Base-by-base conservation (phyloP, 805 yeast genomes). In the Metschnikowia rubicola region DNA sequence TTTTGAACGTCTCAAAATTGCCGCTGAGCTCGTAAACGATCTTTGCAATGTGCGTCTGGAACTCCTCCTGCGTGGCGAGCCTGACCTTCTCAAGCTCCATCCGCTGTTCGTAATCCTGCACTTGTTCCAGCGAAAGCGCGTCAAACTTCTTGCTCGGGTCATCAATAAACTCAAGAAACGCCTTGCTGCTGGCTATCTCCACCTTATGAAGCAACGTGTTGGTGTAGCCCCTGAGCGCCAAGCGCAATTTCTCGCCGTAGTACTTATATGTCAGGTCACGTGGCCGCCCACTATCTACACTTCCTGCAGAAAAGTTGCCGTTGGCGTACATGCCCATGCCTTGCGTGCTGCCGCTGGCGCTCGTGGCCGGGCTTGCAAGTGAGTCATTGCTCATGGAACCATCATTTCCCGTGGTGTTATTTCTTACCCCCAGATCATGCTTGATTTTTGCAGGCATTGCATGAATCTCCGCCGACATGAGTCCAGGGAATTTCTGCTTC, bases 201-300 rank as follows among this genome's bases (percentile, higher is more conserved):
- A 79, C 73, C 37, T 79, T 77, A 31, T 75, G 68, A 9, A 78
- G 58, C 13, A 91, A 64, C 1, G 74, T 63, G 29, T 75, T 70
- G 40, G 92, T 59, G 58, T 87, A 92, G 0, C 89, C 87, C 39
- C 97, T 73, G 38, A 92, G 71, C 0, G 95, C 79, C 9, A 89
- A 73, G 37, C 98, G 71, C 55, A 88, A 77, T 53, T 81, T 83
- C 62, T 92, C 98, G 29, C 95, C 75, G 2, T 82, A 78, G 30
- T 87, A 70, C 33, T 60, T 48, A 26, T 37, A 12, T 21, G 47
- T 29, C 29, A 10, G 30, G n/a, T 28, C 39, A 26, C 34, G 41
- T 13, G 31, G 19, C 3, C 29, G 39, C 19, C 30, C 37, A 4
- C 17, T 29, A 13, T 30, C 28, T 4, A 13, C 12, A 13, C 19